A percentile compares a stretch with the other conserved stretches of the same genome.
These are phyloP conservation scores for Fraxinus cuspidata DNA, from an alignment of 257 asterid species.

Conservation along the genomic window DNA sequence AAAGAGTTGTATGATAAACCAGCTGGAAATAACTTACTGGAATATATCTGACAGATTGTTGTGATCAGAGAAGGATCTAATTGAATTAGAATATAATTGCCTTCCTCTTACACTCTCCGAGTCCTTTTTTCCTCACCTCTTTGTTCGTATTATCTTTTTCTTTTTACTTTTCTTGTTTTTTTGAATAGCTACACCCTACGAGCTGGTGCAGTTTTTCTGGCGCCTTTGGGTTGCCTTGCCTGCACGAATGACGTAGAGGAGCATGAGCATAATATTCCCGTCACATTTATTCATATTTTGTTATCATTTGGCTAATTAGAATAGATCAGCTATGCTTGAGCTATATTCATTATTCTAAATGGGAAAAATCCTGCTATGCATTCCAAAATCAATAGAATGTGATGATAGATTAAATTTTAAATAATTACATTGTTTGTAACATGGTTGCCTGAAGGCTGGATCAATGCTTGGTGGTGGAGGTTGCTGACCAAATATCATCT, in stretches of 20 bases:
- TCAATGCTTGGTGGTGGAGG: slow-evolving; percentile 65
- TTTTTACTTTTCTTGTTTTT: neutral
- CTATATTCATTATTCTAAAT: neutral
- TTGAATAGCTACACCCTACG: neutral
- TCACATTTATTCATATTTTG: neutral
- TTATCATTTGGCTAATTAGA: neutral
- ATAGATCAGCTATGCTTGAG: neutral
- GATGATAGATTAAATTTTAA: neutral
- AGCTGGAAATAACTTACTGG: neutral
- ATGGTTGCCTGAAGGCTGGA: slow-evolving; percentile 76
- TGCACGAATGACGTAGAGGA: slow-evolving; percentile 35
- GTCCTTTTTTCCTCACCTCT: neutral
- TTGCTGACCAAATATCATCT: slow-evolving; percentile 83
- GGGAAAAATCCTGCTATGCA: neutral
- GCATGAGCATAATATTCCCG: slow-evolving; percentile 5
- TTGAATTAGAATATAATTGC: neutral
- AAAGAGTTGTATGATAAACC: neutral
- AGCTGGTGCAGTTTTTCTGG: slow-evolving; percentile 48
- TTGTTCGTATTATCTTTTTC: neutral
- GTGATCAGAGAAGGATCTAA: too few species aligned
- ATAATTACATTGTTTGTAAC: slow-evolving; percentile 69
- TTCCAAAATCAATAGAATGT: neutral
- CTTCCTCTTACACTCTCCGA: neutral
- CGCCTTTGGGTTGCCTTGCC: slow-evolving; percentile 58
- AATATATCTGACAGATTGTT: neutral